Percentiles rank a stretch among this genome's conserved stretches.
Evolutionary conservation across 1,284 basidiomycete genomes (phyloP).

Genomic region (Cryptococcus amylolentus): DNA sequence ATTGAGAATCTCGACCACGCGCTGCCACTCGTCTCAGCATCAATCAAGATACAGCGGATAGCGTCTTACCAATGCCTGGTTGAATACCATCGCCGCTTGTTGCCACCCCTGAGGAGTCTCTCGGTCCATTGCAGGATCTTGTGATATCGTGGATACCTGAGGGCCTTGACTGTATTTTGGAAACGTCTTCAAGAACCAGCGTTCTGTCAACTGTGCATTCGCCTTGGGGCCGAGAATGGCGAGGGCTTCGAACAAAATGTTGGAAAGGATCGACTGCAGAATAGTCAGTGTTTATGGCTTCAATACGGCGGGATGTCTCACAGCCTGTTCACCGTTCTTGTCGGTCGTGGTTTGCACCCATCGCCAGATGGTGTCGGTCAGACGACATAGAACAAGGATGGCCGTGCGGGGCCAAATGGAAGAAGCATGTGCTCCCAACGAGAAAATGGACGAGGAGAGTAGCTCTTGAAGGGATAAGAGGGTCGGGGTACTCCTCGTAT

Average conservation of each 20-base stretch:
- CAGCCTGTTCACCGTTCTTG: slow-evolving; percentile 34
- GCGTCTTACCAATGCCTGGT: slow-evolving; percentile 14
- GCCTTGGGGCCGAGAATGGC: slow-evolving; percentile 28
- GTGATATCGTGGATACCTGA: slow-evolving; percentile 3
- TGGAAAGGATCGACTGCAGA: slow-evolving; percentile 27
- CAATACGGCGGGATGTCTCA: slow-evolving; percentile 8
- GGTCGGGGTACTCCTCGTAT: slow-evolving; percentile 32
- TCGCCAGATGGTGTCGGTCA: slow-evolving; percentile 22
- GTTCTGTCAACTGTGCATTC: slow-evolving; percentile 20
- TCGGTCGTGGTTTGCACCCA: slow-evolving; percentile 32
- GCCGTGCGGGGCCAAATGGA: slow-evolving; percentile 16
- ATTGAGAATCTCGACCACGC: slow-evolving; percentile 1
- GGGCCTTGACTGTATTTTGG: slow-evolving; percentile 22
- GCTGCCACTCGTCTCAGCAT: neutral
- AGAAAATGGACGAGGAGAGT: slow-evolving; percentile 14
- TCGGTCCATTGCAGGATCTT: neutral
- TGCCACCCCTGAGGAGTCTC: too few species aligned
- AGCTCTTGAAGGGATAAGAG: slow-evolving; percentile 6
- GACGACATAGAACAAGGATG: slow-evolving; percentile 6
- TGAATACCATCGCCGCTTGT: slow-evolving; percentile 3
- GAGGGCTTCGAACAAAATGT: slow-evolving; percentile 23
- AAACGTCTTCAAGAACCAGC: slow-evolving; percentile 31
- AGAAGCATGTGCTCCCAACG: slow-evolving; percentile 19
- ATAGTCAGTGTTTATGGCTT: neutral
- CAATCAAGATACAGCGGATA: neutral